phyloP scores from a whole-genome alignment of 2,329 filamentous ascomycete genomes.

The Didymella sp. region DNA sequence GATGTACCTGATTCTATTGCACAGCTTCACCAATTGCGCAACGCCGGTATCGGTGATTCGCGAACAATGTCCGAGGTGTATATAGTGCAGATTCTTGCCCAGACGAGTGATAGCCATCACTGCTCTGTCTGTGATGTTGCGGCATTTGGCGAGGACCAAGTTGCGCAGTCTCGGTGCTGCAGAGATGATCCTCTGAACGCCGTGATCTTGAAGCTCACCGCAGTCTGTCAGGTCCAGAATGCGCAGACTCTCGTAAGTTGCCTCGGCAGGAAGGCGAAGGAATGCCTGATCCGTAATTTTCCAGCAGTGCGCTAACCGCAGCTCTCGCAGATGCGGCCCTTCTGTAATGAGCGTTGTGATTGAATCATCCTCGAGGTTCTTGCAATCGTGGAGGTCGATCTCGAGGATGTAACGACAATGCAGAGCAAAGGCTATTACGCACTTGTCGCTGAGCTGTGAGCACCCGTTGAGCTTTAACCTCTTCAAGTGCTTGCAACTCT shows the following conservation, averaged over 20 bases:
- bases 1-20: conserved; percentile 96
- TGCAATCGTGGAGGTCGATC: conserved; percentile 91
- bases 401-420: conserved; percentile 94
- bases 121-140: conserved; percentile 86
- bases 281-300: conserved; percentile 90
- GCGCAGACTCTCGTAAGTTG: conserved; percentile 82
- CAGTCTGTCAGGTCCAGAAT: conserved; percentile 95
- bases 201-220: conserved; percentile 79
- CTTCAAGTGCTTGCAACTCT: conserved; percentile 86
- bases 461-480: conserved; percentile 96
- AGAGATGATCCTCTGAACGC: conserved; percentile 85
- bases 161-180: conserved; percentile 89
- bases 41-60: conserved; percentile 91
- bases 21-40: conserved; percentile 79
- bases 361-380: conserved; percentile 79
- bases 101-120: conserved; percentile 87
- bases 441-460: conserved; percentile 78
- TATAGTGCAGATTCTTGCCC: conserved; percentile 95
- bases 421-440: conserved; percentile 83
- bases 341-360: conserved; percentile 81
- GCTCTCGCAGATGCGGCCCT: conserved; percentile 83
- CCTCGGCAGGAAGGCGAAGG: conserved; percentile 72
- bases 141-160: conserved; percentile 91
- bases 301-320: conserved; percentile 84
- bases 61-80: conserved; percentile 92